Conservation (phyloP, 306 rosid genomes). For the Phaseolus lunatus region DNA sequence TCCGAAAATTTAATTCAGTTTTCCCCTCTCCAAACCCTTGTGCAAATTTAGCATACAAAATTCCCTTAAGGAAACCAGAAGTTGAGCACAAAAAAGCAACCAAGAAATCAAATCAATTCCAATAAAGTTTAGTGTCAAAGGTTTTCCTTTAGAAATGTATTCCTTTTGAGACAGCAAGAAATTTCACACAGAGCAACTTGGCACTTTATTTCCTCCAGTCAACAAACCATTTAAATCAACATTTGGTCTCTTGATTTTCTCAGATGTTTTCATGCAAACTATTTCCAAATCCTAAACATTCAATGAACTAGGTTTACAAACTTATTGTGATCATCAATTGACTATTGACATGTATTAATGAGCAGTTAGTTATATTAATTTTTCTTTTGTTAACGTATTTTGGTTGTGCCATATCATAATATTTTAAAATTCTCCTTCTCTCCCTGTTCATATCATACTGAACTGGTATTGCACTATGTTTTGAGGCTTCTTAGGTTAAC, state of each 20-base stretch:
- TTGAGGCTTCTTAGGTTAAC: background rate
- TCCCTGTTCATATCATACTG: background rate
- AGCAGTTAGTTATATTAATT: background rate
- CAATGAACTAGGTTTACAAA: background rate
- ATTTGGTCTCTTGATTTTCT: background rate
- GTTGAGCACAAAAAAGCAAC: slow-evolving; percentile 7
- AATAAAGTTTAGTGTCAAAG: background rate
- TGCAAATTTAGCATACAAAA: background rate
- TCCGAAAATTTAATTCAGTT: background rate
- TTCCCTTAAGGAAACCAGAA: background rate
- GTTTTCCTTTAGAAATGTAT: background rate
- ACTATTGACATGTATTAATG: background rate
- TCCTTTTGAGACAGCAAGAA: background rate
- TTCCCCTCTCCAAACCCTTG: background rate
- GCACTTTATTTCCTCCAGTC: background rate
- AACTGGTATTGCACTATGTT: background rate
- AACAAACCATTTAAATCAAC: background rate
- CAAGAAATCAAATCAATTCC: background rate
- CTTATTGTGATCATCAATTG: background rate
- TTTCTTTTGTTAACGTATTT: too few relatives aligned
- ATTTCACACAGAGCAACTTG: background rate
- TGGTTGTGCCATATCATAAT: background rate
- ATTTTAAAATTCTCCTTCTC: background rate
- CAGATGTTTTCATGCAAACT: background rate
- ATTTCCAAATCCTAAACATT: background rate